Conservation (phyloP, 805 yeast genomes). For the Debaryomyces tyrocola region DNA sequence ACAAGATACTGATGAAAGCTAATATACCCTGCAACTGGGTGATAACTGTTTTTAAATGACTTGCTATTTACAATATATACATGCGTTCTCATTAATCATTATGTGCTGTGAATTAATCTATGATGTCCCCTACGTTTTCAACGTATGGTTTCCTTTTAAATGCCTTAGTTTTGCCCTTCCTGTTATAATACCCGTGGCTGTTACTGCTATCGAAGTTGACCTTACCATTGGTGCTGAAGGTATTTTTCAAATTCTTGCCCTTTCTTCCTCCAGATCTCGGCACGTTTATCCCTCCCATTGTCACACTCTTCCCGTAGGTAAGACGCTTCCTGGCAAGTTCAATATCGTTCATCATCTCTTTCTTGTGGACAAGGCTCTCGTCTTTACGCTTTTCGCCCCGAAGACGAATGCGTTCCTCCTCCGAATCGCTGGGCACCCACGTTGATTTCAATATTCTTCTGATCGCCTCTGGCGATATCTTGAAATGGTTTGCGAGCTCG, state of each 20-base stretch:
- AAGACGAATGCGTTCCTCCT: slow-evolving; percentile 41
- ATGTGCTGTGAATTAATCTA: slow-evolving; percentile 13
- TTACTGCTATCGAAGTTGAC: slow-evolving; percentile 12
- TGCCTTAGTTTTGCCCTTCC: slow-evolving; percentile 3
- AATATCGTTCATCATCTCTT: slow-evolving; percentile 8
- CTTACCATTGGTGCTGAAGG: slow-evolving; percentile 12
- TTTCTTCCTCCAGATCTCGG: not conserved
- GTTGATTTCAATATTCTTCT: slow-evolving; percentile 74
- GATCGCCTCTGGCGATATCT: slow-evolving; percentile 78
- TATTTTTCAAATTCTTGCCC: not conserved
- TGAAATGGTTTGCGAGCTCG: slow-evolving; percentile 62
- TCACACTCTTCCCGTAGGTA: slow-evolving; percentile 8
- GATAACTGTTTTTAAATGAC: not conserved
- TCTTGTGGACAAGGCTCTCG: slow-evolving; percentile 6
- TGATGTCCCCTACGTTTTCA: slow-evolving; percentile 24
- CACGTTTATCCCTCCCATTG: slow-evolving; percentile 3
- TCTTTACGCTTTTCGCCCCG: slow-evolving; percentile 48
- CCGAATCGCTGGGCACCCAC: slow-evolving; percentile 69
- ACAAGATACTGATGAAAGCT: not conserved
- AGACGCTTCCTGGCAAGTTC: slow-evolving; percentile 7
- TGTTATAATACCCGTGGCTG: slow-evolving; percentile 11
- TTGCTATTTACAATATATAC: slow-evolving; percentile 2
- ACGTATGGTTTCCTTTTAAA: slow-evolving; percentile 17
- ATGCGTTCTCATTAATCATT: slow-evolving; percentile 3
- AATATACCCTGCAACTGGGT: not conserved